A percentile compares a stretch with the other conserved stretches of the same genome.
These are phyloP conservation scores for Pilatotrama ljubarskyi DNA, from an alignment of 768 basidiomycete species.

Conservation along the genomic window DNA sequence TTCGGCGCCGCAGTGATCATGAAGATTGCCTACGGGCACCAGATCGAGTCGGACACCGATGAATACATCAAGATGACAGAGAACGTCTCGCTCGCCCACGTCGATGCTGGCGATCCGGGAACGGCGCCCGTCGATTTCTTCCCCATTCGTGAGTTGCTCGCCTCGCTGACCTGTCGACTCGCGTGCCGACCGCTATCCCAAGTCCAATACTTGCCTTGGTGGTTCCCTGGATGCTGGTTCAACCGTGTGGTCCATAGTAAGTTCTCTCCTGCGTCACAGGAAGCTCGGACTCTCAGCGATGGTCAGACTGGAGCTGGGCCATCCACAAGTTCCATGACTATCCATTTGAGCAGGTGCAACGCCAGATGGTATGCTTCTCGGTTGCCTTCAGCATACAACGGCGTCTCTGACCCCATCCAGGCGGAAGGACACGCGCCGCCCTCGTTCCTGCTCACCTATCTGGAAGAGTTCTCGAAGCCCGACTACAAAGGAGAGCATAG, in stretches of 20 bases:
- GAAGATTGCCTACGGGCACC: conserved; percentile 25
- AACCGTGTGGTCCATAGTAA: conserved; percentile 22
- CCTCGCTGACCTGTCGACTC: neutral
- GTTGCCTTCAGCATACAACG: neutral
- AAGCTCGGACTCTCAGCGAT: neutral
- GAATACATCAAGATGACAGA: conserved; percentile 21
- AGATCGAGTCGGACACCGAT: conserved; percentile 15
- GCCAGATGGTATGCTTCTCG: conserved; percentile 8
- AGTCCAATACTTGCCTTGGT: conserved; percentile 23
- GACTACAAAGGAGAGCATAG: conserved; percentile 17
- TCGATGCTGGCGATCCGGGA: conserved; percentile 19
- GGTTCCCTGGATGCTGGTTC: conserved; percentile 23
- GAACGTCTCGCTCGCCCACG: conserved; percentile 19
- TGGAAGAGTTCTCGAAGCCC: conserved; percentile 19
- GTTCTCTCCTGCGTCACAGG: neutral
- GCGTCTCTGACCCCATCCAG: neutral
- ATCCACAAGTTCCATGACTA: conserved; percentile 17
- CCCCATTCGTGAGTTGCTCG: conserved; percentile 14
- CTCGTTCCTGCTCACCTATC: conserved; percentile 13
- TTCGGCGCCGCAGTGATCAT: conserved; percentile 20
- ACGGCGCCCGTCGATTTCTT: conserved; percentile 20
- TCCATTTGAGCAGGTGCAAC: conserved; percentile 16
- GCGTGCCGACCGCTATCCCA: neutral
- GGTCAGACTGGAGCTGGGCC: conserved; percentile 18
- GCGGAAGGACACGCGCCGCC: conserved; percentile 11